phyloP scores from a whole-genome alignment of 169 alveolate species.

The Babesia ovis region DNA sequence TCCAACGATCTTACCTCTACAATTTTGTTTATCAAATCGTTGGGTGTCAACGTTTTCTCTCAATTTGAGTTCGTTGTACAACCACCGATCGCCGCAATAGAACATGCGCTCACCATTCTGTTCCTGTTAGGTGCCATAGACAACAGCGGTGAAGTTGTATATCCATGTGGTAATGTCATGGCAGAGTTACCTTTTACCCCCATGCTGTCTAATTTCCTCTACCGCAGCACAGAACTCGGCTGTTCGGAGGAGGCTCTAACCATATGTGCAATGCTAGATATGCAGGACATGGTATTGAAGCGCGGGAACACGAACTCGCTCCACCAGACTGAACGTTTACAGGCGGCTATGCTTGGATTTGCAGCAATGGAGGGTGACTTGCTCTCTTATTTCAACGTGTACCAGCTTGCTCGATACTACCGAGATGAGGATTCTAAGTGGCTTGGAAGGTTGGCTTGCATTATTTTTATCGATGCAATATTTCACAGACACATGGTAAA shows the following conservation, averaged over 20 bases:
- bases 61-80: slow-evolving; percentile 59
- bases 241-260: slow-evolving; percentile 67
- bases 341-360: slow-evolving; percentile 57
- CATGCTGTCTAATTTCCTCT: slow-evolving; percentile 52
- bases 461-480: not conserved
- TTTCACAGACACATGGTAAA: slow-evolving; percentile 52
- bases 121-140: slow-evolving; percentile 58
- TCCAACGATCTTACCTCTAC: slow-evolving; percentile 58
- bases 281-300: slow-evolving; percentile 39
- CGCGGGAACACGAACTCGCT: slow-evolving; percentile 12
- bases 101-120: slow-evolving; percentile 56
- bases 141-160: slow-evolving; percentile 49
- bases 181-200: slow-evolving; percentile 57
- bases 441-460: slow-evolving; percentile 23
- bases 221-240: slow-evolving; percentile 47
- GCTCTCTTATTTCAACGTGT: slow-evolving; percentile 64
- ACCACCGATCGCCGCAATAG: slow-evolving; percentile 55
- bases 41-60: slow-evolving; percentile 46
- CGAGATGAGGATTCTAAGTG: slow-evolving; percentile 54
- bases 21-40: slow-evolving; percentile 42
- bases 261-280: slow-evolving; percentile 57
- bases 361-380: slow-evolving; percentile 70
- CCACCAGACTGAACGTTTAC: slow-evolving; percentile 35
- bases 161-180: slow-evolving; percentile 65
- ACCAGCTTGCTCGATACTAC: slow-evolving; percentile 57